Base-by-base conservation (phyloP, 805 yeast genomes). In the Metschnikowia dekortorum region DNA sequence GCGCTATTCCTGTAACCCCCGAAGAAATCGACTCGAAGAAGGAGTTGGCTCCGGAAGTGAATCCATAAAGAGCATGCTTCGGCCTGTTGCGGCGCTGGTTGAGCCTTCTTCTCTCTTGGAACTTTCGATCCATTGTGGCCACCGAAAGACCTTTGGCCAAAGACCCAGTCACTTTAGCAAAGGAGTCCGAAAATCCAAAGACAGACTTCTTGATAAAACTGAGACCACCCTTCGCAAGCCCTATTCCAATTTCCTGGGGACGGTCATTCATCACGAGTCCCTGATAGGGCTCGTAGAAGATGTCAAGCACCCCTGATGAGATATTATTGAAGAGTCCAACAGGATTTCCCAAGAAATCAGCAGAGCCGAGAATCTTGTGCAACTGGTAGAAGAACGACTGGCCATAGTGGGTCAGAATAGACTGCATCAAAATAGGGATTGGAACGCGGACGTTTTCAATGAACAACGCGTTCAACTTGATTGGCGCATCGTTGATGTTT, bases 221-320 rank as follows among this genome's bases (percentile, higher is more conserved):
- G 54, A 89, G 70, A 0, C 98, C 96, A 51, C 99, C 99, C 64
- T 90, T 92, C 1, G 99, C 99, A 40, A 94, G 67, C 3, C 96
- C 95, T 51, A 94, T 87, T 38, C 99, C 98, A 37, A 94, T 72
- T 59, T 95, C 99, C 62, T 89, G 96, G 0, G 99, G 99, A 36
- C 97, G 74, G 66, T 94, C 99, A 54, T 87, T 92, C 80, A 94
- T 81, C 44, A 92, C 82, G 59, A 89, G 88, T 0, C 99, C 99
- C 63, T 90, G 94, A 61, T 92, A 94, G 3, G 99, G 99, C 63
- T 92, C 98, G 64, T 94, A 94, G 66, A 94, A 94, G 16, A 94
- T 86, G 66, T 94, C 99, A 81, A 90, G 80, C 9, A 94, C 94
- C 47, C 99, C 99, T 0, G 97, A 89, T 50, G 96, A 84, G 50